Evolutionary conservation across 2,329 filamentous ascomycete species (phyloP).

Genomic region (Aspergillus ruber): DNA sequence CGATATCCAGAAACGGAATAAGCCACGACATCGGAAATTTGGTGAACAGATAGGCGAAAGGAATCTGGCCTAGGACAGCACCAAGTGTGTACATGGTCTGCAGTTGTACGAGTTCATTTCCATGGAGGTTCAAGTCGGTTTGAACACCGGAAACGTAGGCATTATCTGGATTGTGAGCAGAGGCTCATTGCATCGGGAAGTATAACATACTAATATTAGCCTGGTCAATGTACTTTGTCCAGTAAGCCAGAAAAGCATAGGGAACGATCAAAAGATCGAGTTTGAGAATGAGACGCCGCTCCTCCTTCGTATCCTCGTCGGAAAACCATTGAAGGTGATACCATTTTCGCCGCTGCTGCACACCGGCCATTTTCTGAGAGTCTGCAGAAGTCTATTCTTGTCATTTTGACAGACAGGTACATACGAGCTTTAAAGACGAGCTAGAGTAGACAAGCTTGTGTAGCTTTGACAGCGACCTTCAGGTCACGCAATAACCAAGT

Average conservation of each 20-base stretch:
- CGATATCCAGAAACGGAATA: constrained; percentile 47
- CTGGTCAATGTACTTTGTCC: constrained; percentile 53
- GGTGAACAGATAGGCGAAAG: constrained; percentile 48
- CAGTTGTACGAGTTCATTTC: constrained; percentile 51
- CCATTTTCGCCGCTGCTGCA: constrained; percentile 16
- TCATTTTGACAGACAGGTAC: background rate
- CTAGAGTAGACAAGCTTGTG: background rate
- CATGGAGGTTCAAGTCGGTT: constrained; percentile 46
- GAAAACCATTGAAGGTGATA: constrained; percentile 42
- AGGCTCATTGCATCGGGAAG: background rate
- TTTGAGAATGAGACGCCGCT: constrained; percentile 49
- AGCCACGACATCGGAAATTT: constrained; percentile 43
- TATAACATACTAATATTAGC: constrained; percentile 44
- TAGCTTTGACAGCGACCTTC: too few species aligned
- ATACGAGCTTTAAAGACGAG: background rate
- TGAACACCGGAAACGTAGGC: constrained; percentile 51
- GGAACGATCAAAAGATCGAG: constrained; percentile 52
- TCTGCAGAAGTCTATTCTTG: background rate
- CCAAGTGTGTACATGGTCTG: constrained; percentile 50
- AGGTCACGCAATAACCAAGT: too few species aligned
- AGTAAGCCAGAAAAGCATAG: constrained; percentile 51
- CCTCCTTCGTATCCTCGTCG: constrained; percentile 44
- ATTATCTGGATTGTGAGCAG: constrained; percentile 37
- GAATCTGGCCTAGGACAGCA: constrained; percentile 47
- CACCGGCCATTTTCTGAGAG: constrained; percentile 2